Evolutionary conservation across 495 filamentous ascomycete species (phyloP), one percentile per base, ranked within the genome.

Genomic region (Lasiosphaeriaceae sp.): DNA sequence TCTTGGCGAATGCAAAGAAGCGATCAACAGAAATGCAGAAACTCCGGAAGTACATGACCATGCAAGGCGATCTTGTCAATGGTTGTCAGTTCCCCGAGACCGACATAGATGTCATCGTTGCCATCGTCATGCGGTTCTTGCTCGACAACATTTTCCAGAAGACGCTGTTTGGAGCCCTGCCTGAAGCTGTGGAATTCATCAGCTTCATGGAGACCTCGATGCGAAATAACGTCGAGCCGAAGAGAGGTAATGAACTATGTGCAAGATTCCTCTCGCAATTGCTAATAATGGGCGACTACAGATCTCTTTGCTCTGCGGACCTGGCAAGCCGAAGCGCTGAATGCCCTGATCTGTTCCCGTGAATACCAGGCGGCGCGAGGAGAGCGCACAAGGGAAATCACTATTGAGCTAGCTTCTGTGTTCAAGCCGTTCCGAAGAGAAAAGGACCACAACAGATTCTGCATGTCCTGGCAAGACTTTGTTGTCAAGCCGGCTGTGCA

Each of bases 31-130:
- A 63, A 3, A 9, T 47, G 3, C 48, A 57, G 3, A 57, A 26
- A 31, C 55, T 67, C 29, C 39, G 46, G 39, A 57, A 46, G 11
- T 46, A 45, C 35, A n/a, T 66, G 52, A 49, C 58, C 8, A 41
- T 51, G 19, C 31, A 67, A 24, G 47, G 29, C n/a, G 66, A 66
- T 48, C 26, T 65, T 19, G 24, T 55, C 17, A 45, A 60, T 37
- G 64, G 55, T 7, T 57, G 21, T 45, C 35, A 54, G 39, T 67
- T 65, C 47, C 61, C 60, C 16, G 67, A 75, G 20, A 67, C 66
- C 0, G 69, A 73, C 22, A 59, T 68, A 24, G 67, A 75, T 48
- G 56, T 75, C 9, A 41, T 71, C 16, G 56, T 61, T 24, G 69
- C 69, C 4, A 45, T 70, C 12, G 60, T 70, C 9, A 61, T 71